phyloP scores from a whole-genome alignment of 768 basidiomycete species.

The Chalciporus piperatus region DNA sequence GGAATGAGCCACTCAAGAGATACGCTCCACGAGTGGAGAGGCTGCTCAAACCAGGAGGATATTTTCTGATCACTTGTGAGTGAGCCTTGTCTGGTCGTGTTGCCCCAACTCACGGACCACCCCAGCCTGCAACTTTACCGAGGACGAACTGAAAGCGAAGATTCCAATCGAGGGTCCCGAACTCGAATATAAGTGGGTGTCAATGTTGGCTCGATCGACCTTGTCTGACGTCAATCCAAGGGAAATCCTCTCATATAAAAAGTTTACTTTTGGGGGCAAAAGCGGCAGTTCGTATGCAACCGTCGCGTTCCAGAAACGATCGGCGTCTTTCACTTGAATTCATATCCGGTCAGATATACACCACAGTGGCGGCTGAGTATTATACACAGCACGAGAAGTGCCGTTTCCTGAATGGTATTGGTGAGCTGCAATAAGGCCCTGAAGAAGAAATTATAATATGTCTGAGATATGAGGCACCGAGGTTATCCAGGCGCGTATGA shows the following conservation, averaged over 20 bases:
- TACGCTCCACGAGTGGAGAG: constrained; percentile 59
- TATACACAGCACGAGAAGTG: too few relatives aligned
- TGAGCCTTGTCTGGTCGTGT: constrained; percentile 1
- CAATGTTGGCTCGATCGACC: background rate
- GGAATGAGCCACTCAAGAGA: constrained; percentile 47
- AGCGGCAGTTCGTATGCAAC: constrained; percentile 68
- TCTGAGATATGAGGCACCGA: too few relatives aligned
- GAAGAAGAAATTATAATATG: too few relatives aligned
- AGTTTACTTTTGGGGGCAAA: constrained; percentile 74
- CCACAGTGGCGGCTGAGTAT: too few relatives aligned
- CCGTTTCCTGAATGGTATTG: too few relatives aligned
- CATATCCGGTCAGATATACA: background rate
- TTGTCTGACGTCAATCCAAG: constrained; percentile 36
- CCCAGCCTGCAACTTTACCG: constrained; percentile 84
- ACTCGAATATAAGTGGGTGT: constrained; percentile 62
- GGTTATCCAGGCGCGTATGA: too few relatives aligned
- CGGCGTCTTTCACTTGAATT: background rate
- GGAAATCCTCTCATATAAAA: constrained; percentile 70
- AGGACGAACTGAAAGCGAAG: constrained; percentile 59
- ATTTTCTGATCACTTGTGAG: constrained; percentile 80
- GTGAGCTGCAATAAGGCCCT: too few relatives aligned
- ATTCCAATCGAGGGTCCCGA: constrained; percentile 50
- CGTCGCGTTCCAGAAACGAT: constrained; percentile 60
- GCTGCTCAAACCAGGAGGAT: constrained; percentile 62
- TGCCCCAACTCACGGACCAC: background rate